Evolutionary conservation across 202 grass and related monocot genomes (phyloP), one percentile per base, ranked within the genome.

Genomic region (Alloteropsis angusta): DNA sequence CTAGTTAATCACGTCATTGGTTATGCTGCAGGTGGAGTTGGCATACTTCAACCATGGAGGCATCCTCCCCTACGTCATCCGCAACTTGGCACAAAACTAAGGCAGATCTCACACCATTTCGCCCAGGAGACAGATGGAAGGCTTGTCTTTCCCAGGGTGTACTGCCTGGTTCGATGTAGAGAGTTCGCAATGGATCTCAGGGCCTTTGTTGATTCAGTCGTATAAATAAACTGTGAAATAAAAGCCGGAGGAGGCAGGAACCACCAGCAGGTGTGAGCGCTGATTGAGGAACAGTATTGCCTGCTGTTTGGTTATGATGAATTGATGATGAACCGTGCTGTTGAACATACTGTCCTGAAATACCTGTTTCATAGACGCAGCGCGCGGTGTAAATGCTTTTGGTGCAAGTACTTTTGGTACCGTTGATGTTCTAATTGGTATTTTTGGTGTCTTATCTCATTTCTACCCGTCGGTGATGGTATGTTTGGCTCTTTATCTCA

Each of bases 11-110:
- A 17, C 5, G 7, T 30, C 22, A 12, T 77, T 72, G 32, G 10
- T 82, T 75, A 7, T 32, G 18, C 9, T 86, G 16, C 38, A 97
- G 94, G 94, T 97, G 76, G 94, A 97, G 64, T 54, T 97, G 68
- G 83, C 89, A 14, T 97, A 97, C 76, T 97, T 87, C 85, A 88
- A 92, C 77, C 94, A 97, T 30, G 94, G 94, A 30, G 94, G 94
- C 11, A 97, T 97, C 67, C 94, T 97, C 55, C 94, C 87, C 0
- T 97, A 88, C 0, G 91, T 94, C 48, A 92, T 97, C 74, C 92
- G 91, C 47, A 90, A 81, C 82, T 76, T 97, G 72, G 88, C 84
- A 4, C 84, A 93, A 23, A 86, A 89, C 23, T 93, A 86, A 86
- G 58, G 7, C 23, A 45, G 36, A 56, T 28, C 9, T 28, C 9